phyloP scores from a whole-genome alignment of 495 filamentous ascomycete species.

The Talaromyces stipitatus region DNA sequence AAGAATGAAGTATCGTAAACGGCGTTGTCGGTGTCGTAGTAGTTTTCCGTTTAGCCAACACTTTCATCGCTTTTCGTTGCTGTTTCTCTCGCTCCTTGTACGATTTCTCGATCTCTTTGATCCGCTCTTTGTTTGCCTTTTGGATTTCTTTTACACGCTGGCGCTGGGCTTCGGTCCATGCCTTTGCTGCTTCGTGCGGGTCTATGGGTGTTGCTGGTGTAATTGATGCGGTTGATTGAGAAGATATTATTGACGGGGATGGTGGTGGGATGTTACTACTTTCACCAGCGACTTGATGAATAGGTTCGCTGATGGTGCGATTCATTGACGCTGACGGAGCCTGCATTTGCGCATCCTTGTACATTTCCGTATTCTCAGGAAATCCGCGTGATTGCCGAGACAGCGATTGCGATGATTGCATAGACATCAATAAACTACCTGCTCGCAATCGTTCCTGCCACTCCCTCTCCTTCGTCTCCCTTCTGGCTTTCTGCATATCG shows the following conservation, averaged over 20 bases:
- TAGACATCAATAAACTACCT: not conserved
- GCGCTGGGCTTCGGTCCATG: slow-evolving; percentile 5
- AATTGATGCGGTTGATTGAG: not conserved
- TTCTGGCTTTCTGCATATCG: slow-evolving; percentile 19
- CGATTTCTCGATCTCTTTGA: slow-evolving; percentile 11
- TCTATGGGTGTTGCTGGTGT: not conserved
- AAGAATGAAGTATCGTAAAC: not conserved
- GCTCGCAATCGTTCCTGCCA: not conserved
- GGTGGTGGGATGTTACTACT: not conserved
- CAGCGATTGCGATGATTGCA: not conserved
- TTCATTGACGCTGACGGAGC: not conserved
- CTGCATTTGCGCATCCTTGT: not conserved
- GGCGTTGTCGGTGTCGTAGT: not conserved
- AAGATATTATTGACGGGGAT: not conserved
- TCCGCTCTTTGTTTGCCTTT: slow-evolving; percentile 11
- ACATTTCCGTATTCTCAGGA: not conserved
- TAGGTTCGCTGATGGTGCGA: slow-evolving; percentile 1
- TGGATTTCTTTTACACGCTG: slow-evolving; percentile 1
- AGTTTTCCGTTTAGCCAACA: not conserved
- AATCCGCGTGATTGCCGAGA: not conserved
- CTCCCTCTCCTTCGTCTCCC: slow-evolving; percentile 13
- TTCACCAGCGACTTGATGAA: not conserved
- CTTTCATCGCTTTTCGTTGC: slow-evolving; percentile 8
- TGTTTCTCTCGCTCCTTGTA: slow-evolving; percentile 21
- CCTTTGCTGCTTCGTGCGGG: slow-evolving; percentile 6